Evolutionary conservation across 345 rosid species (phyloP).

Genomic region (rapeseed (Brassica napus)): DNA sequence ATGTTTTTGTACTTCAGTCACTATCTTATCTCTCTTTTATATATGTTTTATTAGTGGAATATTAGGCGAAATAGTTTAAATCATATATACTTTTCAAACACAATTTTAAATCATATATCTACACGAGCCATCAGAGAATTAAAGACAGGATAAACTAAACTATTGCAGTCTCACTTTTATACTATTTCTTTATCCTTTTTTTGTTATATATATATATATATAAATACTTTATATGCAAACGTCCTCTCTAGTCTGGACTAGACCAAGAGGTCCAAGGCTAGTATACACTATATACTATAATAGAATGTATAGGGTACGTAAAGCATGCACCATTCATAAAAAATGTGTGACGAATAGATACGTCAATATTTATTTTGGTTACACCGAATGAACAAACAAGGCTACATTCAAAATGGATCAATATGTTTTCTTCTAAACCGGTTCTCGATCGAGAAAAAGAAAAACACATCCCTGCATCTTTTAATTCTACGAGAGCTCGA

Average conservation of each 20-base stretch:
- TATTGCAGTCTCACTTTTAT: background rate
- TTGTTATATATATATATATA: background rate
- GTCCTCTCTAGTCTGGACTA: background rate
- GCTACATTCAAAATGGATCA: conserved; percentile 7
- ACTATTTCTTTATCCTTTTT: conserved; percentile 11
- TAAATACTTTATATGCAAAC: background rate
- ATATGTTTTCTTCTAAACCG: conserved; percentile 32
- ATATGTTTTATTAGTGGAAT: background rate
- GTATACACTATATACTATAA: background rate
- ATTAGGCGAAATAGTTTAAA: conserved; percentile 7
- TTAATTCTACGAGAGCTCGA: background rate
- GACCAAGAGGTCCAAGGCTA: background rate
- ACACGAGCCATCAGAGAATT: conserved; percentile 18
- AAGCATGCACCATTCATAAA: conserved; percentile 21
- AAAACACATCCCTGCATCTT: conserved; percentile 1
- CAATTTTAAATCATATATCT: conserved; percentile 8
- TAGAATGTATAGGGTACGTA: conserved; percentile 20
- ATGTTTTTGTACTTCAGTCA: conserved; percentile 25
- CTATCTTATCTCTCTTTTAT: conserved; percentile 12
- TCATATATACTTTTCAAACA: conserved; percentile 4
- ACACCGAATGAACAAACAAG: conserved; percentile 15
- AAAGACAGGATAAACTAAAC: conserved; percentile 18
- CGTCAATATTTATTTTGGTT: conserved; percentile 12
- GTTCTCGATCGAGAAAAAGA: conserved; percentile 16
- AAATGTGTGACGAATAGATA: background rate